A percentile compares a stretch with the other conserved stretches of the same genome.
Conservation (phyloP, 768 basidiomycete species). For the Paxillus involutus region DNA sequence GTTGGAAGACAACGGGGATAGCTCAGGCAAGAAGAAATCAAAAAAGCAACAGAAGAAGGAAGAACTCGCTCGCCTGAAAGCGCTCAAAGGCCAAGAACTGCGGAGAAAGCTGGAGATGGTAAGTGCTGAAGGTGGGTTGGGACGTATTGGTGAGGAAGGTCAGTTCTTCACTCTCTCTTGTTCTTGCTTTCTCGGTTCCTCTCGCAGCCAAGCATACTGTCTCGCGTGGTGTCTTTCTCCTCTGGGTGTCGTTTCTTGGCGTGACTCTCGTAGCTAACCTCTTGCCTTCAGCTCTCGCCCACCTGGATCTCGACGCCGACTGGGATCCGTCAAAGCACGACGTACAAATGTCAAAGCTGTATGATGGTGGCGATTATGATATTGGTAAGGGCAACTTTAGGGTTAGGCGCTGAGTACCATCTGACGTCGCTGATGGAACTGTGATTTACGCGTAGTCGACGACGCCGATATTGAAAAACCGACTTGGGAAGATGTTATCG, state of each 20-base stretch:
- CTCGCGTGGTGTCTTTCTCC: too few relatives aligned
- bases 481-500: conserved; percentile 88
- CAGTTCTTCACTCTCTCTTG: background rate
- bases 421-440: background rate
- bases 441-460: conserved; percentile 12
- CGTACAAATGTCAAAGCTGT: conserved; percentile 74
- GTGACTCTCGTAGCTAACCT: too few relatives aligned
- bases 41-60: conserved; percentile 46
- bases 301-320: conserved; percentile 86
- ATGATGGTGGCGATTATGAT: conserved; percentile 50
- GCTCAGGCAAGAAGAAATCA: conserved; percentile 48
- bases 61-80: conserved; percentile 78
- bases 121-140: conserved; percentile 65
- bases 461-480: conserved; percentile 66
- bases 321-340: conserved; percentile 91
- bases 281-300: conserved; percentile 49
- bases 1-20: conserved; percentile 44
- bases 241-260: too few relatives aligned
- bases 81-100: conserved; percentile 83
- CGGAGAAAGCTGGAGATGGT: conserved; percentile 73
- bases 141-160: conserved; percentile 27
- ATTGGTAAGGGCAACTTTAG: conserved; percentile 23
- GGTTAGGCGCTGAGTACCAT: background rate
- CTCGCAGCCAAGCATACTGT: too few relatives aligned
- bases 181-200: background rate